Evolutionary conservation across 2,329 filamentous ascomycete species (phyloP), one percentile per base, ranked within the genome.

Genomic region (Colletotrichum trifolii): DNA sequence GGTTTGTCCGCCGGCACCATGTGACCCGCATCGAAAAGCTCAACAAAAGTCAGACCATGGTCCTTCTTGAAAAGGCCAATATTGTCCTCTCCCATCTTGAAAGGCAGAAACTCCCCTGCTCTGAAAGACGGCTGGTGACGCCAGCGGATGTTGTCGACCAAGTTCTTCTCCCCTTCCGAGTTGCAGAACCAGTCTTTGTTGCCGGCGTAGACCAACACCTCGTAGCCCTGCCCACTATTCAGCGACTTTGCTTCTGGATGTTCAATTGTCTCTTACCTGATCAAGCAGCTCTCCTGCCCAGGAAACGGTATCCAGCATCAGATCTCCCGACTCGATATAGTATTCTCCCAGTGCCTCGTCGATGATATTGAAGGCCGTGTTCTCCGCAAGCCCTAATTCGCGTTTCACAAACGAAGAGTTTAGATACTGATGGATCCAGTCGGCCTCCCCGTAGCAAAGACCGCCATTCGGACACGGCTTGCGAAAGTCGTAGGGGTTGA

Each of bases 151-250:
- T 52, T 53, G 34, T 60, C n/a, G 40, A 46, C 56, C 34, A 60
- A 34, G 12, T 52, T 50, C 47, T 52, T 52, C 17, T 60, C 47
- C n/a, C 56, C 48, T 8, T 3, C 33, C 9, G 39, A 50, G 17
- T 49, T 49, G 36, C 50, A 61, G 25, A 55, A 61, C 50, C 58
- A 61, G 2, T 55, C 58, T 42, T 48, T 61, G 25, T 61, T 61
- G 35, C 50, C 50, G 11, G 42, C 58, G 40, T 60, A 60, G 9
- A 60, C 11, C 13, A 60, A 36, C 7, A 54, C 42, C 6, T n/a
- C 34, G 17, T 54, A 60, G 2, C 42, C 42, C 58, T 60, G 39
- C n/a, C 15, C 6, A 13, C 8, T 6, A 13, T 25, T 50, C 25
- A 58, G 54, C 42, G 6, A 15, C 17, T 42, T 5, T 17, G 11